These are phyloP conservation scores for Rhizopogon sp. DNA, from an alignment of 768 basidiomycete species.

Conservation along the genomic window DNA sequence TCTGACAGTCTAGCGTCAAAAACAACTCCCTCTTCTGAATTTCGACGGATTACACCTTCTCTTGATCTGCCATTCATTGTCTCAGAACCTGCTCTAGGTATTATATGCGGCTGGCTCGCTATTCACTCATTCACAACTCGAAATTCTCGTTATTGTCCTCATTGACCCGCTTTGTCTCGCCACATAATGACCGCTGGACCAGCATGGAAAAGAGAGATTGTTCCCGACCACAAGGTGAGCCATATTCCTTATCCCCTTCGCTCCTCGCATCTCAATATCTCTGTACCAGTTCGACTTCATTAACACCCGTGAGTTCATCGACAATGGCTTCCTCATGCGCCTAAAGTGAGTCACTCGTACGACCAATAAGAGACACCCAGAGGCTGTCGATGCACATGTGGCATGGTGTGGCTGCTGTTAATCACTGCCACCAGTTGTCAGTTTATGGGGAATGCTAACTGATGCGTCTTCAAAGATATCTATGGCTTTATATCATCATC, in stretches of 20 bases:
- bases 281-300: slow-evolving; percentile 86
- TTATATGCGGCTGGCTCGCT: slow-evolving; percentile 33
- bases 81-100: slow-evolving; percentile 9
- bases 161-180: slow-evolving; percentile 6
- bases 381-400: too few species aligned
- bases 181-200: slow-evolving; percentile 45
- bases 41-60: slow-evolving; percentile 10
- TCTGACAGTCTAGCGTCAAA: slow-evolving; percentile 8
- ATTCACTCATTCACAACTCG: slow-evolving; percentile 19
- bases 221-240: slow-evolving; percentile 93
- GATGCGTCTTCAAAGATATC: slow-evolving; percentile 53
- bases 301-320: slow-evolving; percentile 87
- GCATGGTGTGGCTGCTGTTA: background rate
- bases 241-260: background rate
- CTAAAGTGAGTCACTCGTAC: slow-evolving; percentile 56
- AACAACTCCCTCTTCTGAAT: background rate
- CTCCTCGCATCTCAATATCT: background rate
- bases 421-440: background rate
- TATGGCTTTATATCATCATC: slow-evolving; percentile 89
- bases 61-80: slow-evolving; percentile 18
- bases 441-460: slow-evolving; percentile 6
- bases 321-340: slow-evolving; percentile 83
- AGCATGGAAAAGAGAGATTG: slow-evolving; percentile 95
- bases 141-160: slow-evolving; percentile 19
- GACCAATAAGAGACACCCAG: background rate